Conservation (phyloP, 2,329 filamentous ascomycete genomes). For the Botrytis cinerea region DNA sequence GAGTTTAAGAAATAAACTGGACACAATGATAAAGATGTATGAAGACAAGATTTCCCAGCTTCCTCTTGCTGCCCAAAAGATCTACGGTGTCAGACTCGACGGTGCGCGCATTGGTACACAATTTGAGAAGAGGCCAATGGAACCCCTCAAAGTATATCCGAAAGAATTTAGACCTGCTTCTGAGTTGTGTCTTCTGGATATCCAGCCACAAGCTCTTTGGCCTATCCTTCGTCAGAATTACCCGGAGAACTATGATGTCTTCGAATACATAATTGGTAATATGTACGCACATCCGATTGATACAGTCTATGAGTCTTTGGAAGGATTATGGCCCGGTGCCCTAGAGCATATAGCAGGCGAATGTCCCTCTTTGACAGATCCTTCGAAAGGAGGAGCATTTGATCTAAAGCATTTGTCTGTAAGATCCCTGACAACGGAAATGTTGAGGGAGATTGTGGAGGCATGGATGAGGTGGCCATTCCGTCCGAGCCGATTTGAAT, state of each 20-base stretch:
- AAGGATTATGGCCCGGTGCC: slow-evolving; percentile 61
- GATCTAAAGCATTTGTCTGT: slow-evolving; percentile 47
- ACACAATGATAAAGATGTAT: background rate
- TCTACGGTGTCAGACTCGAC: slow-evolving; percentile 7
- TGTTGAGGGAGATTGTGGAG: slow-evolving; percentile 59
- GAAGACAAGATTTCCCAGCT: background rate
- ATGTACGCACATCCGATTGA: slow-evolving; percentile 44
- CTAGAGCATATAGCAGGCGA: slow-evolving; percentile 52
- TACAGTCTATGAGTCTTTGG: slow-evolving; percentile 49
- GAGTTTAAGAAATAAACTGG: background rate
- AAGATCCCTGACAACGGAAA: slow-evolving; percentile 53
- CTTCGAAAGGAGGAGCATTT: slow-evolving; percentile 48
- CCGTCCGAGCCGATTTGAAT: slow-evolving; percentile 62
- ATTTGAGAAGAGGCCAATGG: slow-evolving; percentile 54
- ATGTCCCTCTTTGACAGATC: slow-evolving; percentile 54
- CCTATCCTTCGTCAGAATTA: slow-evolving; percentile 49
- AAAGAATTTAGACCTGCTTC: slow-evolving; percentile 69
- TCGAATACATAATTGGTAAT: slow-evolving; percentile 53
- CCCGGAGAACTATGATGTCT: slow-evolving; percentile 47
- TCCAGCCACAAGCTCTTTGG: slow-evolving; percentile 60
- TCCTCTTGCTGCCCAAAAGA: background rate
- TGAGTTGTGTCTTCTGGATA: slow-evolving; percentile 62
- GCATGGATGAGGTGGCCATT: slow-evolving; percentile 70
- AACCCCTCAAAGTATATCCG: slow-evolving; percentile 61
- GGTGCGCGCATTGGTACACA: slow-evolving; percentile 9